A percentile compares a stretch with the other conserved stretches of the same genome.
These are phyloP conservation scores for Phytophthora brassicae DNA, from an alignment of 352 stramenopile species.

Conservation along the genomic window DNA sequence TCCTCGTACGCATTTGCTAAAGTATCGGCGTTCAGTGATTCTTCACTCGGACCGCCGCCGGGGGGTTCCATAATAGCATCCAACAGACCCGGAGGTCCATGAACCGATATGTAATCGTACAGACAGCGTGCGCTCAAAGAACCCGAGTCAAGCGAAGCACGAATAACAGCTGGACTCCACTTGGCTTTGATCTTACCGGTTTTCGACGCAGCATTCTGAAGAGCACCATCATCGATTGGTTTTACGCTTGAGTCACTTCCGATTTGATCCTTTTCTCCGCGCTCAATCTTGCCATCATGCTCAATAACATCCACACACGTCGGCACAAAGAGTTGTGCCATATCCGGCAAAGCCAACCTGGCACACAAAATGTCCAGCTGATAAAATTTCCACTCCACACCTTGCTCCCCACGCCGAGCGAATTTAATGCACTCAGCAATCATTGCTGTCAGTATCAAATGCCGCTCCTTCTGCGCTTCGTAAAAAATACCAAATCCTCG, in stretches of 20 bases:
- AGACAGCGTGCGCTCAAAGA: slow-evolving; percentile 68
- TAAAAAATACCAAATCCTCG: slow-evolving; percentile 81
- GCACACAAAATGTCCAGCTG: slow-evolving; percentile 84
- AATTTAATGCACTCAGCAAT: slow-evolving; percentile 61
- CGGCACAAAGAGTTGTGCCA: slow-evolving; percentile 78
- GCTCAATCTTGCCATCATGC: slow-evolving; percentile 33
- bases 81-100: slow-evolving; percentile 57
- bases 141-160: slow-evolving; percentile 55
- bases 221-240: slow-evolving; percentile 62
- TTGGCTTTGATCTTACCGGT: slow-evolving; percentile 63
- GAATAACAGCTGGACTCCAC: slow-evolving; percentile 59
- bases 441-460: slow-evolving; percentile 56
- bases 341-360: slow-evolving; percentile 69
- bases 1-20: slow-evolving; percentile 70
- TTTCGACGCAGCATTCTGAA: slow-evolving; percentile 67
- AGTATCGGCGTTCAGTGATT: slow-evolving; percentile 47
- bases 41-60: slow-evolving; percentile 30
- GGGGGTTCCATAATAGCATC: slow-evolving; percentile 43
- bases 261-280: slow-evolving; percentile 26
- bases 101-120: slow-evolving; percentile 67
- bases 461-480: slow-evolving; percentile 52
- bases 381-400: slow-evolving; percentile 56
- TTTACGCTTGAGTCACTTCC: slow-evolving; percentile 33
- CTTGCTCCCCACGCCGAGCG: slow-evolving; percentile 27
- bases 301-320: slow-evolving; percentile 64